Evolutionary conservation across 2,329 filamentous ascomycete species (phyloP), one percentile per base, ranked within the genome.

Genomic region (Laburnicola sp.): DNA sequence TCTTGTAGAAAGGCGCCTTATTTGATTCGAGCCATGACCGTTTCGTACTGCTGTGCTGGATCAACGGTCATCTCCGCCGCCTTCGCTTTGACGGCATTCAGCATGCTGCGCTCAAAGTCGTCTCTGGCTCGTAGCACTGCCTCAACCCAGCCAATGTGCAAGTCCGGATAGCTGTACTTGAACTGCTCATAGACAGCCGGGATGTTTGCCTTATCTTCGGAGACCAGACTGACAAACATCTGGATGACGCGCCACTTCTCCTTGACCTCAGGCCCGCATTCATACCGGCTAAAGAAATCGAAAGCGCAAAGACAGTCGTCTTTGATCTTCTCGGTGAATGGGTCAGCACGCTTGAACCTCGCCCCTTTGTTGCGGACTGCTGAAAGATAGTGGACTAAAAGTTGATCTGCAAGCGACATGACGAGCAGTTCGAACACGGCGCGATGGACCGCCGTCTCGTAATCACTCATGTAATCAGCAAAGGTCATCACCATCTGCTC

Each of bases 71-170:
- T 83, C 73, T 91, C 89, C 6, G 91, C 92, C n/a, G 92, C 93
- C 69, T 86, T 84, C 2, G 86, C 85, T 79, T 97, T 97, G 42
- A 97, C 87, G 16, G 85, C 82, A 68, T 91, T 94, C 57, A 97
- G 74, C 89, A 97, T 91, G 53, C 84, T 82, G 60, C 93, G 81
- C 73, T 97, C 94, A 75, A 96, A 97, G 76, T 99, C 94, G 73
- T 99, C 94, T 61, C 95, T 81, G 1, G 86, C 81, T 60, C 92
- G 82, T 57, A 99, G 70, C 41, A 96, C 93, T 5, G 89, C 88
- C 78, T 99, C 95, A 6, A 99, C 91, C 94, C 94, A 99, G 39
- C 86, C 87, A 52, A 97, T 86, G 72, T 95, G 91, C 69, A 97
- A 78, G 74, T 99, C 94, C 89, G 93, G 96, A 73, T 96, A 97